Percentiles rank a stretch among this genome's conserved stretches.
These are phyloP conservation scores for Phytophthora capsici DNA, from an alignment of 352 stramenopile species.

Conservation along the genomic window DNA sequence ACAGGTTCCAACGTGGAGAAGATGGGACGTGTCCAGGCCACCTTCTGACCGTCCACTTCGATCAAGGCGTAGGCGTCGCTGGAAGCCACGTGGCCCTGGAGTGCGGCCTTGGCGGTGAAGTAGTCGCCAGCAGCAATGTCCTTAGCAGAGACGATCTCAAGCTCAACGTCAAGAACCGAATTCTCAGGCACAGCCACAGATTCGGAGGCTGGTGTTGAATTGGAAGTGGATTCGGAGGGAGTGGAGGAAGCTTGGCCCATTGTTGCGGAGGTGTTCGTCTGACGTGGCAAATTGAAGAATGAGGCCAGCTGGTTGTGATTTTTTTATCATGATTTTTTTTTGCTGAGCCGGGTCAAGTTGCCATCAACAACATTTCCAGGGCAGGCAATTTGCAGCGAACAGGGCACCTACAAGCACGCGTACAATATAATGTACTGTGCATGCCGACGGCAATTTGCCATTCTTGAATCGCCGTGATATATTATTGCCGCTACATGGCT, in stretches of 20 bases:
- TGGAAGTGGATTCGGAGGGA: conserved; percentile 4
- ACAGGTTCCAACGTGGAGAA: conserved; percentile 36
- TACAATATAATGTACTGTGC: too few species aligned
- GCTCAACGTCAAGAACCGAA: conserved; percentile 37
- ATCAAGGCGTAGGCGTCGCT: conserved; percentile 49
- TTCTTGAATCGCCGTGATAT: too few species aligned
- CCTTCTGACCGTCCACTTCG: conserved; percentile 36
- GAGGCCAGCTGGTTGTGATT: background rate
- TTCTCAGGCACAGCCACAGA: conserved; percentile 4
- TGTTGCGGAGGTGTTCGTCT: background rate
- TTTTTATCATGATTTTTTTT: background rate
- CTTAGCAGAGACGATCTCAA: conserved; percentile 43
- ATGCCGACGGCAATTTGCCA: too few species aligned
- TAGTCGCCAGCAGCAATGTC: conserved; percentile 39
- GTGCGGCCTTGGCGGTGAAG: conserved; percentile 17
- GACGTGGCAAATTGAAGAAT: conserved; percentile 14
- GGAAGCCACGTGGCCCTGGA: conserved; percentile 34
- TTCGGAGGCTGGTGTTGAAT: conserved; percentile 1
- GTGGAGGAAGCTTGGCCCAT: conserved; percentile 34
- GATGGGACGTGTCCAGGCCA: conserved; percentile 41
- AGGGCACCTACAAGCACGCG: too few species aligned
- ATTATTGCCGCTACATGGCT: too few species aligned
- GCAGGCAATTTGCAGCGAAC: too few species aligned
- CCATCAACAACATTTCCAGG: background rate
- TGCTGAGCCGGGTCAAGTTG: background rate